A percentile compares a stretch with the other conserved stretches of the same genome.
phyloP scores from a whole-genome alignment of 345 rosid species.

The Acer campestre region DNA sequence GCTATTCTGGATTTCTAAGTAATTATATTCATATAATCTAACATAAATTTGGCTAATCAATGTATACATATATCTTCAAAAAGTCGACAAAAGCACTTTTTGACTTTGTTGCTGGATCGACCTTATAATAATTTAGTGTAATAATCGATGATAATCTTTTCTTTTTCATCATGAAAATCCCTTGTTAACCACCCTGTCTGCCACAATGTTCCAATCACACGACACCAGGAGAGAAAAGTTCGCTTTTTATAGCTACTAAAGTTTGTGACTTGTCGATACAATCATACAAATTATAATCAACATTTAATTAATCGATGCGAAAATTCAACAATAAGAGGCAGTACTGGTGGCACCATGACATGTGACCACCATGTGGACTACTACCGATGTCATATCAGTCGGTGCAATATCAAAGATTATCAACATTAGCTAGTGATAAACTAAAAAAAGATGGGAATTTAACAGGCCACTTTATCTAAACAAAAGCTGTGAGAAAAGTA shows the following conservation, averaged over 20 bases:
- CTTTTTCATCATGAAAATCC: constrained; percentile 21
- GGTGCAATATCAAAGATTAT: not conserved
- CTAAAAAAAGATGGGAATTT: no score
- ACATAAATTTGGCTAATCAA: no score
- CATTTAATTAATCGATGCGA: no score
- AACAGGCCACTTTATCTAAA: no score
- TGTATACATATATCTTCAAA: not conserved
- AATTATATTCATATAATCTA: no score
- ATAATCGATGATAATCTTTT: constrained; percentile 2
- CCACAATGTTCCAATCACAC: constrained; percentile 5
- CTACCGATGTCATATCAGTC: not conserved
- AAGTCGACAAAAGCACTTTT: constrained; percentile 15
- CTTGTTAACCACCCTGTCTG: constrained; percentile 23
- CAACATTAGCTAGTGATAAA: no score
- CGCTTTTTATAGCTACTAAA: not conserved
- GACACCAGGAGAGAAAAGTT: not conserved
- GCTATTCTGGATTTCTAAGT: not conserved
- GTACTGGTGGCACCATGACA: not conserved
- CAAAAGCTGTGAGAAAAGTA: not conserved
- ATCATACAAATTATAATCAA: no score
- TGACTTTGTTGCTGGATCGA: constrained; percentile 18
- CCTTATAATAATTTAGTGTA: not conserved
- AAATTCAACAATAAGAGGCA: no score
- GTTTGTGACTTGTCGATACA: no score
- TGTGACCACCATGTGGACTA: constrained; percentile 18